Evolutionary conservation across 306 rosid species (phyloP).

Genomic region (Fragaria iinumae): DNA sequence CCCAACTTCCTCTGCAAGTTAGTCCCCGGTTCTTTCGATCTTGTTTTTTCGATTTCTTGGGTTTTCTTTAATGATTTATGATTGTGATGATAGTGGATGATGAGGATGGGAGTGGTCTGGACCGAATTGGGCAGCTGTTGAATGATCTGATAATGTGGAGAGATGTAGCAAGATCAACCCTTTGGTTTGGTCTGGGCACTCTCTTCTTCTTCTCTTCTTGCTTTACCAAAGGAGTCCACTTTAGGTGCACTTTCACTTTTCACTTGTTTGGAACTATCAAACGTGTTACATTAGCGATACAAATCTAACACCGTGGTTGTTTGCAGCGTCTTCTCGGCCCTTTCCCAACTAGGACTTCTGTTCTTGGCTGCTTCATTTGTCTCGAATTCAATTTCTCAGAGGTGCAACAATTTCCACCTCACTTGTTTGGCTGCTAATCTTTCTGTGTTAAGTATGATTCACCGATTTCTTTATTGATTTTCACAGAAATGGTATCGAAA

Average conservation of each 20-base stretch:
- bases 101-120: conserved; percentile 48
- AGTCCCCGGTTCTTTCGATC: background rate
- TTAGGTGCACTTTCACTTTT: conserved; percentile 43
- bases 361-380: conserved; percentile 64
- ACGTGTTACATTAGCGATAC: background rate
- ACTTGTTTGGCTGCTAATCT: background rate
- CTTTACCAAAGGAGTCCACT: conserved; percentile 55
- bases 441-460: conserved; percentile 1
- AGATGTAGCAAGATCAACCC: conserved; percentile 67
- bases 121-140: conserved; percentile 51
- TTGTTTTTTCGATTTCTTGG: conserved; percentile 1
- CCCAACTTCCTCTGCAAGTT: conserved; percentile 55
- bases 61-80: background rate
- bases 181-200: conserved; percentile 86
- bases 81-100: conserved; percentile 30
- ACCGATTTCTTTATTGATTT: conserved; percentile 1
- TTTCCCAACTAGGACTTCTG: conserved; percentile 65
- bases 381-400: conserved; percentile 59
- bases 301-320: background rate
- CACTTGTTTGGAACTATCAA: background rate
- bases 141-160: conserved; percentile 82
- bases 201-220: conserved; percentile 63
- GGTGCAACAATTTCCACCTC: conserved; percentile 39
- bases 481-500: conserved; percentile 48
- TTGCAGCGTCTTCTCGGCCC: conserved; percentile 67